Conservation (phyloP, 2,329 filamentous ascomycete species). For the Coccinonectria pachysandricola region DNA sequence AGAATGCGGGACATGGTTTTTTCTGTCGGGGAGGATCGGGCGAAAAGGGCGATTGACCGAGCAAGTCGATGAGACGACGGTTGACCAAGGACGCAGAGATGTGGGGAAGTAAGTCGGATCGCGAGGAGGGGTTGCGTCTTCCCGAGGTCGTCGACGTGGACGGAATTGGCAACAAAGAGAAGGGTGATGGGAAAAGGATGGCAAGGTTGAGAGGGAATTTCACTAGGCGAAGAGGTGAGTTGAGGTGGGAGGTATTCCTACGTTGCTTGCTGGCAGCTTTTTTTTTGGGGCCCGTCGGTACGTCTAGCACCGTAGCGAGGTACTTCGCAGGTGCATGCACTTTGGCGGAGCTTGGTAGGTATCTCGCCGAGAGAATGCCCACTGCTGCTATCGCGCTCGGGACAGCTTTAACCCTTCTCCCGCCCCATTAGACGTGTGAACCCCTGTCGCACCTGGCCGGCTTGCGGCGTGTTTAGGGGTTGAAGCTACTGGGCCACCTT, state of each 20-base stretch:
- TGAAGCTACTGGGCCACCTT: no score
- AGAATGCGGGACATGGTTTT: slow-evolving; percentile 40
- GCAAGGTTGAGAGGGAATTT: slow-evolving; percentile 23
- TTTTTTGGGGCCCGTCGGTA: slow-evolving; percentile 22
- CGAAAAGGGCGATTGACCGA: slow-evolving; percentile 5
- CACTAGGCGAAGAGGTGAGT: slow-evolving; percentile 11
- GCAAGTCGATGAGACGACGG: no score
- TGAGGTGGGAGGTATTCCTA: slow-evolving; percentile 9
- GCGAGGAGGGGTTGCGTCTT: no score
- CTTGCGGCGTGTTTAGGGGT: no score
- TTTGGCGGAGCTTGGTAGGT: slow-evolving; percentile 6
- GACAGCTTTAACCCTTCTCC: slow-evolving; percentile 19
- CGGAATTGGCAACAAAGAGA: slow-evolving; percentile 16
- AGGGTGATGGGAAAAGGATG: slow-evolving; percentile 16
- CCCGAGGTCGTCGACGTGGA: slow-evolving; percentile 17
- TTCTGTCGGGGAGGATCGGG: slow-evolving; percentile 10
- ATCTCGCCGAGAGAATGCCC: slow-evolving; percentile 17
- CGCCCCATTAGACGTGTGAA: no score
- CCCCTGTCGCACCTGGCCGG: no score
- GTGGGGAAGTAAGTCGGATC: no score
- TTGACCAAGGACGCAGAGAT: no score
- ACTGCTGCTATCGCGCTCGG: slow-evolving; percentile 13
- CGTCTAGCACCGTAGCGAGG: slow-evolving; percentile 20
- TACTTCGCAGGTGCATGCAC: slow-evolving; percentile 8
- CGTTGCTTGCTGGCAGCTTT: slow-evolving; percentile 19